phyloP scores from a whole-genome alignment of 441 rosid genomes.

The Dalechampia spathulata region DNA sequence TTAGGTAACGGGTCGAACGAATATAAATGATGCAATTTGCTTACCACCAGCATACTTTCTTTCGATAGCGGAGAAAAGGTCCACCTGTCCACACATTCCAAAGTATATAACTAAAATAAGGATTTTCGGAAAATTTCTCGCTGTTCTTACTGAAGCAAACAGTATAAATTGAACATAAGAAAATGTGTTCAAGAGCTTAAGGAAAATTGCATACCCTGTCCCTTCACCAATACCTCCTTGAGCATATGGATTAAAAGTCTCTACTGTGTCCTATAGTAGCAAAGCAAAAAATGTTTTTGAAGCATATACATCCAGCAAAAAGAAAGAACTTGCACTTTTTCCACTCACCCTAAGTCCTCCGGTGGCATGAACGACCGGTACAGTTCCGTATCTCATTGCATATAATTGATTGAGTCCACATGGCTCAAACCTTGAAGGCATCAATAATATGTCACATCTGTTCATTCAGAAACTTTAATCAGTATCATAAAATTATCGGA shows the following conservation, averaged over 20 bases:
- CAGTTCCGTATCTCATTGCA: conserved; percentile 91
- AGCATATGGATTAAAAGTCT: conserved; percentile 70
- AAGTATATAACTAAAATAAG: conserved; percentile 1
- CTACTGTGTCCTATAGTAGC: conserved; percentile 72
- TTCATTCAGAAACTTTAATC: conserved; percentile 20
- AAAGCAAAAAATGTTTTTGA: conserved; percentile 9
- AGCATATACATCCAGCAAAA: not conserved
- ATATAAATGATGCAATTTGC: conserved; percentile 12
- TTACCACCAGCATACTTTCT: conserved; percentile 73
- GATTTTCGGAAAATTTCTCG: not conserved
- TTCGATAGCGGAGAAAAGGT: conserved; percentile 65
- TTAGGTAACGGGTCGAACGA: not conserved
- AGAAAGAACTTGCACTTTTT: not conserved
- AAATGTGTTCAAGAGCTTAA: not conserved
- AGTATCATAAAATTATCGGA: conserved; percentile 8
- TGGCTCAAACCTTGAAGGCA: conserved; percentile 98
- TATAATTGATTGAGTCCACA: conserved; percentile 93
- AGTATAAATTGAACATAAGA: not conserved
- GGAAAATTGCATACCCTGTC: conserved; percentile 59
- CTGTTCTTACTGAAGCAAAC: no score
- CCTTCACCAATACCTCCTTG: conserved; percentile 62
- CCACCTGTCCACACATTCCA: conserved; percentile 56
- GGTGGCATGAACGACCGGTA: conserved; percentile 87
- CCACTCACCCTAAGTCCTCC: conserved; percentile 91
- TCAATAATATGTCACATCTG: conserved; percentile 90